Base-by-base conservation (phyloP, 116 monocot species). In the Trichopus zeylanicus region DNA sequence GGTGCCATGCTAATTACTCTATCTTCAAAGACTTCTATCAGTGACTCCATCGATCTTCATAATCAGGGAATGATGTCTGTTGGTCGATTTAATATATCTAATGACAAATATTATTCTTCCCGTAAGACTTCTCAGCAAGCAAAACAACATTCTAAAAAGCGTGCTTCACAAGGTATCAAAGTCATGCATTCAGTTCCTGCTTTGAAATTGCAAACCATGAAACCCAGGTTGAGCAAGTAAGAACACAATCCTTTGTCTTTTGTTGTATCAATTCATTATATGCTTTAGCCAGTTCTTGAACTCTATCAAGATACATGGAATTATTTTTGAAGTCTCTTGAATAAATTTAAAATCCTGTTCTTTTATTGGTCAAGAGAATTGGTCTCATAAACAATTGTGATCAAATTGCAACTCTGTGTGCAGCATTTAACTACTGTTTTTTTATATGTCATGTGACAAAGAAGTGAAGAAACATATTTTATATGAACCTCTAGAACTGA, bases 51-150 rank as follows among this genome's bases (percentile, higher is more conserved):
- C 30, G 85, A 94, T 59, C 34, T 51, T 70, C 69, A 73, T 68
- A 69, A 62, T 60, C 80, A 80, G 33, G 76, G 68, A 53, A 62
- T 63, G 51, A 5, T 59, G 39, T 73, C 73, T 48, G 46, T 62
- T 72, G 73, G 75, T n/a, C 60, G 73, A 64, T 97, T 90, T 68
- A 81, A 97, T 51, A 83, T 97, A 58, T 97, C 95, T 56, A 97
- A 97, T 69, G 95, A 90, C 70, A 90, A 84, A 61, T 90, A 80
- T 65, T 97, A 97, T 65, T 74, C 95, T 16, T 90, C 63, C 63
- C 56, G 82, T 39, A 97, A 89, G 58, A 73, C 48, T 6, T 78
- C 84, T 47, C 83, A 86, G 61, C 91, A 90, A 70, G 68, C 81
- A 33, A 97, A 90, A 69, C 69, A 84, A 26, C 80, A 86, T 84